These are phyloP conservation scores for Inga oerstediana DNA, from an alignment of 306 rosid genomes.

Conservation along the genomic window DNA sequence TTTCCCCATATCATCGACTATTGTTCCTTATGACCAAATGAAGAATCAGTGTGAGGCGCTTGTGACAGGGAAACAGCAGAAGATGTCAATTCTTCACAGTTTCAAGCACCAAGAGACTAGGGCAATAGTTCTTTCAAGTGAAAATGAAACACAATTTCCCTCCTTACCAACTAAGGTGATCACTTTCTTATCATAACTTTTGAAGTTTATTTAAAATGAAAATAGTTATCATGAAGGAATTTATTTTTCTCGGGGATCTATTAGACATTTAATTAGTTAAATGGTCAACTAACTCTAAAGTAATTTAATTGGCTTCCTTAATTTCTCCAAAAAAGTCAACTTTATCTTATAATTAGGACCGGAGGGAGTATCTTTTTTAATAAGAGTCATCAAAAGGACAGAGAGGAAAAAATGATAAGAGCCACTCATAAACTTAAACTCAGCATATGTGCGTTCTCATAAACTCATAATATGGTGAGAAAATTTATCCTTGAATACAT, in stretches of 20 bases:
- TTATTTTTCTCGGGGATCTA: constrained; percentile 18
- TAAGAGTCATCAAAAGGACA: too few relatives aligned
- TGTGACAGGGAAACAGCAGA: constrained; percentile 81
- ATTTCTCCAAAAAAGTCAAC: too few relatives aligned
- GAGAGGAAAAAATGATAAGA: too few relatives aligned
- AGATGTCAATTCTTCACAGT: constrained; percentile 92
- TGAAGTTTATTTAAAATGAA: constrained; percentile 3
- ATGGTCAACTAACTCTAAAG: too few relatives aligned
- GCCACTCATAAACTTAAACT: too few relatives aligned
- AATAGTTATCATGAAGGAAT: neutral
- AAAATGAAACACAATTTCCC: constrained; percentile 44
- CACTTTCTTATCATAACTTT: constrained; percentile 12
- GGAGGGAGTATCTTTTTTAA: too few relatives aligned
- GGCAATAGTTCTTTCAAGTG: constrained; percentile 68
- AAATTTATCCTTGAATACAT: neutral
- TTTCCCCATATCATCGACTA: constrained; percentile 67
- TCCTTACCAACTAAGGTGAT: constrained; percentile 56
- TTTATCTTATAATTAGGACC: too few relatives aligned
- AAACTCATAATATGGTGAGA: neutral
- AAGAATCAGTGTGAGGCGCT: constrained; percentile 97
- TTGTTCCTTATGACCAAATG: constrained; percentile 90
- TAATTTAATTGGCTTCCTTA: too few relatives aligned
- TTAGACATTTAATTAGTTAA: constrained; percentile 6
- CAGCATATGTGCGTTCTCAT: neutral
- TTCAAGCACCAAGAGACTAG: constrained; percentile 71